Percentiles rank a stretch among this genome's conserved stretches.
Evolutionary conservation across 2,329 filamentous ascomycete species (phyloP).

Genomic region (Calonectria pseudoturangicola): DNA sequence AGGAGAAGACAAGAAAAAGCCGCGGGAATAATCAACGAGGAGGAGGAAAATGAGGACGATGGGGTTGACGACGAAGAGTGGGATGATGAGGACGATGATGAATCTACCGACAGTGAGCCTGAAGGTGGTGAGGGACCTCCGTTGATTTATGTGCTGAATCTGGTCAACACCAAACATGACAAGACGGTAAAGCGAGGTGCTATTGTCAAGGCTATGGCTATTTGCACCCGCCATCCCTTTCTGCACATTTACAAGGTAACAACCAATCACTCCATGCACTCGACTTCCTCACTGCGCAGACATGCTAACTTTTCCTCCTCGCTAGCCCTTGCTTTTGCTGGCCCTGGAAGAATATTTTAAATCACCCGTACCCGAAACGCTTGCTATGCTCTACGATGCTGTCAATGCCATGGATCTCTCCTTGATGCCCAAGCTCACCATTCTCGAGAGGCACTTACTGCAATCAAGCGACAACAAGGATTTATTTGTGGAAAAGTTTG

Average conservation of each 20-base stretch:
- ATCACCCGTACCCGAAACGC: constrained; percentile 88
- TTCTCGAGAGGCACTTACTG: constrained; percentile 89
- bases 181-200: constrained; percentile 94
- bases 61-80: constrained; percentile 68
- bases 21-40: constrained; percentile 68
- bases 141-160: constrained; percentile 95
- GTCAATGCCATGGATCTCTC: constrained; percentile 98
- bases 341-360: constrained; percentile 99
- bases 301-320: constrained; percentile 42
- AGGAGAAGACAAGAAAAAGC: constrained; percentile 71
- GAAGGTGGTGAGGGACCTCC: constrained; percentile 89
- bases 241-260: constrained; percentile 97
- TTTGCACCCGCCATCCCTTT: constrained; percentile 97
- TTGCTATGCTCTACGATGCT: constrained; percentile 91
- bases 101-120: constrained; percentile 76
- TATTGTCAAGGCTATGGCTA: constrained; percentile 98
- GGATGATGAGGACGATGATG: constrained; percentile 70
- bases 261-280: constrained; percentile 53
- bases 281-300: constrained; percentile 5
- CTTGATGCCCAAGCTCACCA: constrained; percentile 88
- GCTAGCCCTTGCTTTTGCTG: constrained; percentile 87
- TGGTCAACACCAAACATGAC: constrained; percentile 99
- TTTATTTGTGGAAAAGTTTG: constrained; percentile 97
- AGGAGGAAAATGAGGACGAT: constrained; percentile 64
- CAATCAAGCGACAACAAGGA: constrained; percentile 96